phyloP scores from a whole-genome alignment of 352 stramenopile genomes.

The Peronospora tabacina region DNA sequence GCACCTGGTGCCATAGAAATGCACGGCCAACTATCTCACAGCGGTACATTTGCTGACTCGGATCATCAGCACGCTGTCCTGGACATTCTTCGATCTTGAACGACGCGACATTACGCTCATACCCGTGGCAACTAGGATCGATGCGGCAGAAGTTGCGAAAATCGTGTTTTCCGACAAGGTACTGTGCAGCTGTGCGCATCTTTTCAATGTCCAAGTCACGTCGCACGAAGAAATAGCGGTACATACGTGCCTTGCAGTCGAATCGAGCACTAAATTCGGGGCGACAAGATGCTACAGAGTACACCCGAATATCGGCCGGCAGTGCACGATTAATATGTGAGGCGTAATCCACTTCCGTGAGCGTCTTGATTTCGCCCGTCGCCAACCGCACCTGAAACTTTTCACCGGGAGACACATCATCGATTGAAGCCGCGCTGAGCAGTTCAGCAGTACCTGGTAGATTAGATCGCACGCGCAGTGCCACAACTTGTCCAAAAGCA shows the following conservation, averaged over 20 bases:
- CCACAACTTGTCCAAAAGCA: slow-evolving; percentile 77
- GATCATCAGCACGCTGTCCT: slow-evolving; percentile 29
- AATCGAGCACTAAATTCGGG: slow-evolving; percentile 94
- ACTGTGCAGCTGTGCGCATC: slow-evolving; percentile 86
- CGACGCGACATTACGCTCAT: slow-evolving; percentile 77
- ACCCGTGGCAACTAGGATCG: slow-evolving; percentile 96
- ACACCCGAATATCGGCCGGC: slow-evolving; percentile 83
- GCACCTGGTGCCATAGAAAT: slow-evolving; percentile 99
- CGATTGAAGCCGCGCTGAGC: slow-evolving; percentile 52
- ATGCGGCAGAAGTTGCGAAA: slow-evolving; percentile 99
- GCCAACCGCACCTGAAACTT: slow-evolving; percentile 56
- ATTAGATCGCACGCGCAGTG: slow-evolving; percentile 64
- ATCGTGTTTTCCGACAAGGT: slow-evolving; percentile 93
- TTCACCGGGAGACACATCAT: slow-evolving; percentile 53
- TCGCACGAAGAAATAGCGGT: slow-evolving; percentile 95
- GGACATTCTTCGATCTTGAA: slow-evolving; percentile 78
- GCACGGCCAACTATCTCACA: slow-evolving; percentile 86
- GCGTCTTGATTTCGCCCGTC: slow-evolving; percentile 49
- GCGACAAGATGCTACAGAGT: slow-evolving; percentile 65
- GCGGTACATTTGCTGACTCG: slow-evolving; percentile 56
- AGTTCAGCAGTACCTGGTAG: slow-evolving; percentile 54
- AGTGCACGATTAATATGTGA: slow-evolving; percentile 95
- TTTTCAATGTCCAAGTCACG: slow-evolving; percentile 57
- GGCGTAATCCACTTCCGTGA: slow-evolving; percentile 93
- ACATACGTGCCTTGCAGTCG: slow-evolving; percentile 88